phyloP scores from a whole-genome alignment of 257 asterid species.

The Coffea eugenioides region DNA sequence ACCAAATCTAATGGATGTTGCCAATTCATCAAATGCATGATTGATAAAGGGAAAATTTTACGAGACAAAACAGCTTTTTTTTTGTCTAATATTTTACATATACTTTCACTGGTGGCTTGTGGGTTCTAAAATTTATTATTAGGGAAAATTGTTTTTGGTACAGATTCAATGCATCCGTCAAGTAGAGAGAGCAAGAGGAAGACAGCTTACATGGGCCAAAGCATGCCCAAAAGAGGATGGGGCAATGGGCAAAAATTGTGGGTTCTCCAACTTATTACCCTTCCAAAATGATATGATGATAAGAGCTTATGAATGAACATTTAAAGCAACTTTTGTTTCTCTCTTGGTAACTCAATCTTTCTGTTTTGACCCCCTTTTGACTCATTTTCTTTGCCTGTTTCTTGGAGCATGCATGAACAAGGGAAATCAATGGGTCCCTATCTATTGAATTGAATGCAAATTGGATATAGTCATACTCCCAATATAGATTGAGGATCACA shows the following conservation, averaged over 20 bases:
- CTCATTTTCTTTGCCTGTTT: constrained; percentile 41
- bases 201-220: constrained; percentile 41
- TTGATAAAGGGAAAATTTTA: constrained; percentile 22
- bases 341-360: constrained; percentile 29
- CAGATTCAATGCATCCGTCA: constrained; percentile 34
- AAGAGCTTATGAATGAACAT: constrained; percentile 26
- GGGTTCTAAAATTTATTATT: not conserved
- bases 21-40: constrained; percentile 42
- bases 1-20: constrained; percentile 41
- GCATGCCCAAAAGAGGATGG: constrained; percentile 24
- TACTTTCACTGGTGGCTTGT: constrained; percentile 6
- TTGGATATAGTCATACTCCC: constrained; percentile 34
- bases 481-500: constrained; percentile 34
- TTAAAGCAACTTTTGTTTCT: constrained; percentile 36
- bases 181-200: constrained; percentile 5
- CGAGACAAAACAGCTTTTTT: constrained; percentile 8
- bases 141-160: not conserved
- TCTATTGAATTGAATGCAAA: constrained; percentile 29
- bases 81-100: not conserved
- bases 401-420: constrained; percentile 71
- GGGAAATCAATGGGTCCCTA: constrained; percentile 29
- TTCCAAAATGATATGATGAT: constrained; percentile 18
- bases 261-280: constrained; percentile 18
- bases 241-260: constrained; percentile 17
- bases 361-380: constrained; percentile 55